These are phyloP conservation scores for Aspergillus ostianus DNA, from an alignment of 495 filamentous ascomycete genomes.

Conservation along the genomic window DNA sequence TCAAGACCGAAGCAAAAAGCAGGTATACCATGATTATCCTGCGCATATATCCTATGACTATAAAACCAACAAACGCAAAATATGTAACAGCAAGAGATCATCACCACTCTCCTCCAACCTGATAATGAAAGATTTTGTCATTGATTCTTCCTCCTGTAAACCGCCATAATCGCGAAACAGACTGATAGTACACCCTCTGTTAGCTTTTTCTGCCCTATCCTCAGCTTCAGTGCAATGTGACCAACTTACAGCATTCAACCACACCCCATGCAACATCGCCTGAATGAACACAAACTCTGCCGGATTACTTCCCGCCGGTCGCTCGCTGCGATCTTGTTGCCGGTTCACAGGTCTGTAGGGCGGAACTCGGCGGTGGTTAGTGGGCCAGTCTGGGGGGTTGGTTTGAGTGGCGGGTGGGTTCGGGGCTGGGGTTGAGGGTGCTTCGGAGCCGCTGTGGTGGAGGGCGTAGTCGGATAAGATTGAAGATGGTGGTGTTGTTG, in stretches of 20 bases:
- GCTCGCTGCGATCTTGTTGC: constrained; percentile 36
- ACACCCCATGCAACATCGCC: constrained; percentile 53
- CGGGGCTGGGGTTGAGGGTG: neutral
- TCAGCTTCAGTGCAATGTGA: too few relatives aligned
- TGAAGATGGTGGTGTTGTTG: constrained; percentile 24
- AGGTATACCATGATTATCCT: neutral
- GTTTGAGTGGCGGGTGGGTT: constrained; percentile 11
- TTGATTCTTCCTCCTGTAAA: constrained; percentile 45
- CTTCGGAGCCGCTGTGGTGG: constrained; percentile 33
- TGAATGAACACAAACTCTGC: constrained; percentile 47
- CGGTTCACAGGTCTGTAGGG: constrained; percentile 48
- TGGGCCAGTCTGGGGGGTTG: constrained; percentile 40
- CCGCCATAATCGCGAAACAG: constrained; percentile 38
- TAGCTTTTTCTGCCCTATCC: too few relatives aligned
- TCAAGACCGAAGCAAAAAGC: too few relatives aligned
- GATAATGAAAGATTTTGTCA: constrained; percentile 42
- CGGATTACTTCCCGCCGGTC: constrained; percentile 42
- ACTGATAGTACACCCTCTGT: constrained; percentile 14
- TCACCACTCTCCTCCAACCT: constrained; percentile 53
- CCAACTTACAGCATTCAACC: constrained; percentile 49
- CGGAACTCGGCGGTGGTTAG: constrained; percentile 48
- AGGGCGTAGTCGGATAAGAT: constrained; percentile 50
- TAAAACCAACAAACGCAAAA: neutral
- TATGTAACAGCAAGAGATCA: constrained; percentile 6
- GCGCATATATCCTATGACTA: neutral